Evolutionary conservation across 2,329 filamentous ascomycete species (phyloP).

Genomic region (Microdochium nivale): DNA sequence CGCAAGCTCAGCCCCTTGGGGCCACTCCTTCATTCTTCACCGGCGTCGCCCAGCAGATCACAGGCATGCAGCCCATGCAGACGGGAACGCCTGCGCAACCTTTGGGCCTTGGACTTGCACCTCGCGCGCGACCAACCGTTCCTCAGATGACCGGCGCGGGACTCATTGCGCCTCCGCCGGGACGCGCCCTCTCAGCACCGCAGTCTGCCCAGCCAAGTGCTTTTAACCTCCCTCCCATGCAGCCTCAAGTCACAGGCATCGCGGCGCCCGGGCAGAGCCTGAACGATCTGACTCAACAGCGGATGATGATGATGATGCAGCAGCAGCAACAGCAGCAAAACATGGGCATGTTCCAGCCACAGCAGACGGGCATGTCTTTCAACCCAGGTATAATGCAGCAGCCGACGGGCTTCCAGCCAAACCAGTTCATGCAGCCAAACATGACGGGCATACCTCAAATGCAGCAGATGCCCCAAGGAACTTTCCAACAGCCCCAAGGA

Average conservation of each 20-base stretch:
- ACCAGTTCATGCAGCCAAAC: slow-evolving; percentile 34
- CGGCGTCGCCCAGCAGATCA: slow-evolving; percentile 37
- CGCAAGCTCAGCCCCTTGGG: slow-evolving; percentile 37
- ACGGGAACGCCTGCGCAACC: slow-evolving; percentile 29
- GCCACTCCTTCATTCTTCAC: slow-evolving; percentile 53
- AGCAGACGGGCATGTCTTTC: slow-evolving; percentile 20
- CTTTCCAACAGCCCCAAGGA: slow-evolving; percentile 22
- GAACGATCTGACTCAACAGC: slow-evolving; percentile 60
- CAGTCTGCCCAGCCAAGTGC: slow-evolving; percentile 67
- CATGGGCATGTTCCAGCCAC: slow-evolving; percentile 25
- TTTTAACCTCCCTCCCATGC: slow-evolving; percentile 66
- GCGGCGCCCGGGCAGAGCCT: slow-evolving; percentile 70
- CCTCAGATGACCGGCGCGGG: slow-evolving; percentile 55
- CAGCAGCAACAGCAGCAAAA: slow-evolving; percentile 36
- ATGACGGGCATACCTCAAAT: slow-evolving; percentile 30
- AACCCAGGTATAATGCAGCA: slow-evolving; percentile 24
- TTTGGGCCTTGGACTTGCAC: slow-evolving; percentile 32
- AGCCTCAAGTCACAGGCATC: slow-evolving; percentile 79
- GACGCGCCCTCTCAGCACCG: slow-evolving; percentile 78
- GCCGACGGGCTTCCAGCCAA: slow-evolving; percentile 24
- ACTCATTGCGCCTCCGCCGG: slow-evolving; percentile 68
- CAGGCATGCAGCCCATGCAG: slow-evolving; percentile 25
- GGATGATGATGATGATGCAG: slow-evolving; percentile 35
- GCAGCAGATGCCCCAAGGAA: slow-evolving; percentile 29
- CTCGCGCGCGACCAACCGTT: slow-evolving; percentile 61